Percentiles rank a stretch among this genome's conserved stretches.
phyloP scores from a whole-genome alignment of 106 monocot genomes.

The Hemerocallis citrina region DNA sequence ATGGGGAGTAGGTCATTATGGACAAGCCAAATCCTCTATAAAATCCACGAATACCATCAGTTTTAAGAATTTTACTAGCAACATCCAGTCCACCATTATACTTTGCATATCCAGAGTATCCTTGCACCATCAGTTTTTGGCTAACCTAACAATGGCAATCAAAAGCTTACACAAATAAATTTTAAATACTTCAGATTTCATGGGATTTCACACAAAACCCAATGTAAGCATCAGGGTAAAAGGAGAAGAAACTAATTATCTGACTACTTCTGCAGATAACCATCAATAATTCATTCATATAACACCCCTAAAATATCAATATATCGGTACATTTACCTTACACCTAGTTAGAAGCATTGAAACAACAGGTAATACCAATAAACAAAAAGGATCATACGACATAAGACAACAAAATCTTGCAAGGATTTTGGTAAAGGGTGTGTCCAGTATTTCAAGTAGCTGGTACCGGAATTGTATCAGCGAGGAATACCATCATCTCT shows the following conservation, averaged over 20 bases:
- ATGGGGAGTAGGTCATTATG: constrained; percentile 90
- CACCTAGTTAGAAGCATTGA: neutral
- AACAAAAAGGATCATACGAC: too few relatives aligned
- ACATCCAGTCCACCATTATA: constrained; percentile 95
- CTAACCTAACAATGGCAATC: constrained; percentile 59
- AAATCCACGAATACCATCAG: constrained; percentile 72
- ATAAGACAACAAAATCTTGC: too few relatives aligned
- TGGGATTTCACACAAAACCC: neutral
- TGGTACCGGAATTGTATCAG: too few relatives aligned
- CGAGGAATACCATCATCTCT: too few relatives aligned
- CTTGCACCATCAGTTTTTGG: constrained; percentile 99
- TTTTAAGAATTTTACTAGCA: constrained; percentile 54
- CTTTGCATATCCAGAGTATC: constrained; percentile 85
- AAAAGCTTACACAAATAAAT: constrained; percentile 1
- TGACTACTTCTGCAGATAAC: neutral
- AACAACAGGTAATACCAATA: too few relatives aligned
- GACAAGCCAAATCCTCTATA: constrained; percentile 98
- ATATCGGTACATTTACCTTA: neutral
- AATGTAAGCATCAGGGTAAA: neutral
- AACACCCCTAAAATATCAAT: neutral
- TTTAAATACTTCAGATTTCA: neutral
- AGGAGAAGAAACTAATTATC: neutral
- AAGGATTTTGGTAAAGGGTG: too few relatives aligned
- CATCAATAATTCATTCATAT: neutral
- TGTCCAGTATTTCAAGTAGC: too few relatives aligned